Conservation (phyloP, 352 stramenopile species). For the Phytophthora sansomeana region DNA sequence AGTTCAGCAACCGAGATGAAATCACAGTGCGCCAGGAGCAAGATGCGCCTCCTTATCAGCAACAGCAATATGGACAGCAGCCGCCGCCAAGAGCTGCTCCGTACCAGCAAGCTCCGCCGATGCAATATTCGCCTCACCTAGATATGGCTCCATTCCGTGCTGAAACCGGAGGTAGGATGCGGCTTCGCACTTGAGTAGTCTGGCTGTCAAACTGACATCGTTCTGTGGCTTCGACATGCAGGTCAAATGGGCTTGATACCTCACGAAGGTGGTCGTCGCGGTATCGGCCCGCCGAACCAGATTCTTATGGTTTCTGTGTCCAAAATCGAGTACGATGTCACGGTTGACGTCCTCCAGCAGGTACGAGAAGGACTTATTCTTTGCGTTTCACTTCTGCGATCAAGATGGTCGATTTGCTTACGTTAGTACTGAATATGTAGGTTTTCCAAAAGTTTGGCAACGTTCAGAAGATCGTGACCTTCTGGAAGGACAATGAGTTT, state of each 20-base stretch:
- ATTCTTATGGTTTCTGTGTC: constrained; percentile 85
- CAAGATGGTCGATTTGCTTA: not conserved
- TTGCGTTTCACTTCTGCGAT: not conserved
- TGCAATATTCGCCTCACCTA: constrained; percentile 32
- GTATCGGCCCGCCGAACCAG: constrained; percentile 55
- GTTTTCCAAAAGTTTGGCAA: constrained; percentile 89
- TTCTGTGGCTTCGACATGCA: constrained; percentile 7
- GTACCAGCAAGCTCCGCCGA: constrained; percentile 35
- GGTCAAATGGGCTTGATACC: constrained; percentile 30
- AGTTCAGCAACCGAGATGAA: constrained; percentile 74
- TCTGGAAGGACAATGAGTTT: constrained; percentile 86
- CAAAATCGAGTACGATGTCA: constrained; percentile 88
- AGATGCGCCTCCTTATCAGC: constrained; percentile 39
- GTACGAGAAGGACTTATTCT: constrained; percentile 11
- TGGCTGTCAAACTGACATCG: not conserved
- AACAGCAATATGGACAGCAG: constrained; percentile 31
- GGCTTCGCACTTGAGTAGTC: not conserved
- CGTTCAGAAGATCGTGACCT: constrained; percentile 84
- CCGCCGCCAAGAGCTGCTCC: constrained; percentile 14
- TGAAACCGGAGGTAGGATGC: constrained; percentile 27
- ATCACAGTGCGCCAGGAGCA: constrained; percentile 52
- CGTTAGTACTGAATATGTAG: constrained; percentile 20
- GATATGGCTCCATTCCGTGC: constrained; percentile 19
- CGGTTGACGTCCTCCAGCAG: constrained; percentile 82
- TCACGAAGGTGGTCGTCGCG: constrained; percentile 39